Base-by-base conservation (phyloP, 2,329 filamentous ascomycete species). In the Hypoxylon sp. region DNA sequence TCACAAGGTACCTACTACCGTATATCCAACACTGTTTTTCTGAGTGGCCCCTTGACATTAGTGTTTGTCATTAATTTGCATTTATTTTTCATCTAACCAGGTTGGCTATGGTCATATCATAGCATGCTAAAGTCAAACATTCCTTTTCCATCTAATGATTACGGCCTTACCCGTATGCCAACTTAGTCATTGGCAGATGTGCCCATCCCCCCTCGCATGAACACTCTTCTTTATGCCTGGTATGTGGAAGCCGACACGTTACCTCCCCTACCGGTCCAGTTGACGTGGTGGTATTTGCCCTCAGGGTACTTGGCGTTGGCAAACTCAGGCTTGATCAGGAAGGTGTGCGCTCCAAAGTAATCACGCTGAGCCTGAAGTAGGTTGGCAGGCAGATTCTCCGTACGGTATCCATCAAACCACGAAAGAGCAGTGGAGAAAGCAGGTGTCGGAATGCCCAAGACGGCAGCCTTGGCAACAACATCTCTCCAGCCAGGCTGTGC, bases 341-440 rank as follows among this genome's bases (percentile, higher is more conserved):
- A 96, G 74, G 93, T 96, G 87, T 96, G 93, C 72, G 93, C 93
- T 82, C 96, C 96, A 81, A 99, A 99, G 93, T 98, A 99, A 83
- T 99, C 96, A 87, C 96, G 93, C 89, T 99, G 96, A 65, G 95
- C 96, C 87, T 99, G 96, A 79, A 99, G 90, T 72, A 99, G 88
- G 89, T 98, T 99, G 87, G 96, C 96, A 68, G 96, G 96, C 76
- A 99, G 90, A 82, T 98, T 91, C 88, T 95, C 94, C 82, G 95
- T 94, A 83, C 96, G 92, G 90, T 98, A 98, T 73, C 96, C 96
- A 82, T 99, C 96, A 85, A 97, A 99, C 94, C 97, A 99, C 80
- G 92, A 94, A 78, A 99, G 90, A 54, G 96, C 96, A 69, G 96
- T 98, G 81, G 92, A 94, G 91, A 99, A 99, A 78, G 93, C 94